Evolutionary conservation across 139 green algal species (phyloP).

Genomic region (Tetraselmis striata): DNA sequence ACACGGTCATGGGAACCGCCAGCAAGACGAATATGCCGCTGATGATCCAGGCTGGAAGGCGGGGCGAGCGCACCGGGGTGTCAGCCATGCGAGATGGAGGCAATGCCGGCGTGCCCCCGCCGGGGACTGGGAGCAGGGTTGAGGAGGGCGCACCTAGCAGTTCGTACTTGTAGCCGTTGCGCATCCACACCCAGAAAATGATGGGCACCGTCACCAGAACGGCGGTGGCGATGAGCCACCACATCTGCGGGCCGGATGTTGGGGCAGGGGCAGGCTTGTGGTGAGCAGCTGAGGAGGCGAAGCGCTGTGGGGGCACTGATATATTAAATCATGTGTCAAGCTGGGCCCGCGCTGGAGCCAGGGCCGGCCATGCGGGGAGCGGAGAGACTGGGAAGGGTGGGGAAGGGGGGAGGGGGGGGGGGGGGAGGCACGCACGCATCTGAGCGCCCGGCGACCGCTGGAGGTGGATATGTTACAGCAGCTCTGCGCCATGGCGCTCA

Average conservation of each 20-base stretch:
- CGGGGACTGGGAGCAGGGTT: neutral
- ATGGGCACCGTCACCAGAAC: neutral
- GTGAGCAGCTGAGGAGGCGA: too few species aligned
- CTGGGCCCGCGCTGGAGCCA: too few species aligned
- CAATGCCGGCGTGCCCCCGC: too few species aligned
- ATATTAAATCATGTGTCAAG: too few species aligned
- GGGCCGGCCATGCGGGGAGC: too few species aligned
- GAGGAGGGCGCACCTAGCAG: neutral
- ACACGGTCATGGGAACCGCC: slow-evolving; percentile 78
- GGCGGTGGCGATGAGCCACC: neutral
- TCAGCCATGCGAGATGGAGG: too few species aligned
- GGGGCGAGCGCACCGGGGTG: too few species aligned
- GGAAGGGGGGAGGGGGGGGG: neutral
- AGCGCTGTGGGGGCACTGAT: too few species aligned
- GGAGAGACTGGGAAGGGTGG: neutral
- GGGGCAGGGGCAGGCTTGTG: too few species aligned
- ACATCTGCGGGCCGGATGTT: neutral
- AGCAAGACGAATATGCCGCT: slow-evolving; percentile 86
- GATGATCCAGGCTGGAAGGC: slow-evolving; percentile 76
- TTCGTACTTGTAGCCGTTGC: neutral
- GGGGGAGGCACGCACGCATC: neutral
- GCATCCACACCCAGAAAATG: neutral
- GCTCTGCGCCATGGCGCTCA: too few species aligned
- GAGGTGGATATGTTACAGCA: neutral
- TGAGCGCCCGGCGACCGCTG: neutral